Evolutionary conservation across 352 stramenopile species (phyloP).

Genomic region (Phytophthora pini): DNA sequence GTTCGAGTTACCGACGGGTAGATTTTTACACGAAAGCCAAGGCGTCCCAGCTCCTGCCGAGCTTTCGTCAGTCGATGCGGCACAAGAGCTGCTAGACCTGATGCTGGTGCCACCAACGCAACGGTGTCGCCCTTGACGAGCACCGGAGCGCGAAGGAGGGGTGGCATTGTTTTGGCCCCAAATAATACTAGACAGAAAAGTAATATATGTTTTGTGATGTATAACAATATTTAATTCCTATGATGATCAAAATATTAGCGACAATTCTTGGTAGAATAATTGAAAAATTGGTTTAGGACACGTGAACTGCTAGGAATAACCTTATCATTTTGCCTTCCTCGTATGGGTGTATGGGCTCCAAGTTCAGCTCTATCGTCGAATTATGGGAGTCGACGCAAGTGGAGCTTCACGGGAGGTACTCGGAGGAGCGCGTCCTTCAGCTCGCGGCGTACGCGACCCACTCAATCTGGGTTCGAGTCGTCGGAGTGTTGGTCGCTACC

Average conservation of each 20-base stretch:
- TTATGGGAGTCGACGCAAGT: slow-evolving; percentile 31
- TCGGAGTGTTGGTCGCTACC: slow-evolving; percentile 20
- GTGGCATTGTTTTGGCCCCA: too few relatives aligned
- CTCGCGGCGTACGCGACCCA: slow-evolving; percentile 18
- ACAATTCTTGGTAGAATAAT: too few relatives aligned
- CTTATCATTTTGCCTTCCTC: too few relatives aligned
- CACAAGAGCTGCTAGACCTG: slow-evolving; percentile 46
- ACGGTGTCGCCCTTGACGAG: slow-evolving; percentile 52
- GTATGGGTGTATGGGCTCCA: too few relatives aligned
- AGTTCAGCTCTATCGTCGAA: too few relatives aligned
- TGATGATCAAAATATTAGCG: too few relatives aligned
- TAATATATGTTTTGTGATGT: too few relatives aligned
- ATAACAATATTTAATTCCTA: too few relatives aligned
- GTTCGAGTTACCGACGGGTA: slow-evolving; percentile 47
- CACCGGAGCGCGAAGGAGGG: slow-evolving; percentile 26
- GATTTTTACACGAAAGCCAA: slow-evolving; percentile 54
- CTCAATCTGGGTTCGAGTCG: slow-evolving; percentile 7
- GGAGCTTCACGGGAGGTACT: slow-evolving; percentile 35
- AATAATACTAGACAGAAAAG: too few relatives aligned
- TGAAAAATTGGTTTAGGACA: too few relatives aligned
- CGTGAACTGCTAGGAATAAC: too few relatives aligned
- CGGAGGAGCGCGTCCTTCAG: slow-evolving; percentile 8
- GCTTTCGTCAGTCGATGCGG: slow-evolving; percentile 55
- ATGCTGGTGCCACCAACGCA: slow-evolving; percentile 58
- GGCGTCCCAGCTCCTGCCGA: slow-evolving; percentile 35